These are phyloP conservation scores for Monascus purpureus DNA, from an alignment of 495 filamentous ascomycete genomes.

Conservation along the genomic window DNA sequence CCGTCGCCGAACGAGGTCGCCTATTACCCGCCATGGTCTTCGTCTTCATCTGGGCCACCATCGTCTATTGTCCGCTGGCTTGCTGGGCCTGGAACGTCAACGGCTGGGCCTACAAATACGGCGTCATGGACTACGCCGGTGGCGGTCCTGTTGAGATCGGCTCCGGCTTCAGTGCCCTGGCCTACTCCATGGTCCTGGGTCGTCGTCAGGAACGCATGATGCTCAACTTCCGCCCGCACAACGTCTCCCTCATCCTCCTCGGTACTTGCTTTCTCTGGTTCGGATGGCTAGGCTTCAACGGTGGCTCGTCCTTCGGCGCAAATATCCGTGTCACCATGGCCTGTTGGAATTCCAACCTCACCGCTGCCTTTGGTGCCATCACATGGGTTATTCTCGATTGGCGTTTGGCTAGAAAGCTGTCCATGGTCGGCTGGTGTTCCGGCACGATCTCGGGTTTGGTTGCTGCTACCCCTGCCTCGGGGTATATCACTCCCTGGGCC, in stretches of 20 bases:
- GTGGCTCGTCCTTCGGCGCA: slow-evolving; percentile 90
- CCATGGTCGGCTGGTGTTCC: slow-evolving; percentile 97
- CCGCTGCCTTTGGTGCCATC: slow-evolving; percentile 74
- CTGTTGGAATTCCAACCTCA: slow-evolving; percentile 93
- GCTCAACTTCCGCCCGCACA: slow-evolving; percentile 90
- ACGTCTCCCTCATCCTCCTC: slow-evolving; percentile 92
- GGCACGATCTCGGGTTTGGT: slow-evolving; percentile 84
- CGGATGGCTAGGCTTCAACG: slow-evolving; percentile 98
- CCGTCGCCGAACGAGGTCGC: slow-evolving; percentile 86
- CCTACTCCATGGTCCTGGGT: slow-evolving; percentile 90
- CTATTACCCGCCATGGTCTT: slow-evolving; percentile 94
- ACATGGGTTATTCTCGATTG: slow-evolving; percentile 91
- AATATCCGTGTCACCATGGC: slow-evolving; percentile 93
- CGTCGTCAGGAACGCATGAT: slow-evolving; percentile 99
- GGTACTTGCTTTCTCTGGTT: slow-evolving; percentile 96
- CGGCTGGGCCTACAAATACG: slow-evolving; percentile 86
- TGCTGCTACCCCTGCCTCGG: slow-evolving; percentile 78
- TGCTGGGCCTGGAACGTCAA: slow-evolving; percentile 94
- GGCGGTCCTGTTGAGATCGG: slow-evolving; percentile 97
- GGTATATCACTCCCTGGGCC: slow-evolving; percentile 81
- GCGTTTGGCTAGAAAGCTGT: slow-evolving; percentile 93
- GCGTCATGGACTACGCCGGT: slow-evolving; percentile 91
- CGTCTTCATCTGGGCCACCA: slow-evolving; percentile 86
- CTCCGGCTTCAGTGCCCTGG: slow-evolving; percentile 82
- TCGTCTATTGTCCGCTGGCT: slow-evolving; percentile 92